A percentile compares a stretch with the other conserved stretches of the same genome.
Conservation (phyloP, 768 basidiomycete species). For the Chalciporus piperatus region DNA sequence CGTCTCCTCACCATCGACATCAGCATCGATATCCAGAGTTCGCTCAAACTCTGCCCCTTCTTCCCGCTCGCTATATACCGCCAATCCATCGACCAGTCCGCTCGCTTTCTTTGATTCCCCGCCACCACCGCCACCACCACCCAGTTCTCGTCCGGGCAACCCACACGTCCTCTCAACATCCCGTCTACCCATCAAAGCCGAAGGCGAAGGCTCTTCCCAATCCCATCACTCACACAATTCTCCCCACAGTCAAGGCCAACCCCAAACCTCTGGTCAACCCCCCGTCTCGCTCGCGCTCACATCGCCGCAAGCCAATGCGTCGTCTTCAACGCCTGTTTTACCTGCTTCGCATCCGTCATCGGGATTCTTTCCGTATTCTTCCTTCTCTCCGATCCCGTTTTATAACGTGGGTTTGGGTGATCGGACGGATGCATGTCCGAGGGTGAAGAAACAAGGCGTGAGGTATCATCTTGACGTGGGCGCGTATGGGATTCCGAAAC, state of each 20-base stretch:
- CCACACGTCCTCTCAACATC: constrained; percentile 39
- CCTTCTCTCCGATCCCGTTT: constrained; percentile 31
- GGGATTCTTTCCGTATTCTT: constrained; percentile 36
- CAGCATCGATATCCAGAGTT: constrained; percentile 36
- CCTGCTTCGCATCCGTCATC: constrained; percentile 31
- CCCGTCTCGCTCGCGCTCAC: constrained; percentile 46
- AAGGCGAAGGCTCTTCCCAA: constrained; percentile 41
- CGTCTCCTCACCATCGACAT: constrained; percentile 24
- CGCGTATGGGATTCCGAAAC: constrained; percentile 84
- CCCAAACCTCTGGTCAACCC: constrained; percentile 30
- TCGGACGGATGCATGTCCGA: constrained; percentile 28
- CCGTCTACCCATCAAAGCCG: constrained; percentile 46
- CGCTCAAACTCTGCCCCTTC: constrained; percentile 44
- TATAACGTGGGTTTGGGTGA: constrained; percentile 26
- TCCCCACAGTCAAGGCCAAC: constrained; percentile 35
- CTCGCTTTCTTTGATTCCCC: constrained; percentile 42
- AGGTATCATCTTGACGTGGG: constrained; percentile 67
- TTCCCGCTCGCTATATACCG: constrained; percentile 43
- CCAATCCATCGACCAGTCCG: constrained; percentile 27
- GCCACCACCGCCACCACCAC: constrained; percentile 36
- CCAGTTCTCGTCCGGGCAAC: constrained; percentile 40
- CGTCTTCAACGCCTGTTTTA: constrained; percentile 24
- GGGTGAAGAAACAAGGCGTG: constrained; percentile 30
- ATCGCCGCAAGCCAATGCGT: constrained; percentile 36
- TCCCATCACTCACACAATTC: constrained; percentile 31